Percentiles rank a stretch among this genome's conserved stretches.
Conservation (phyloP, 169 alveolate genomes). For the Theileria sp. region DNA sequence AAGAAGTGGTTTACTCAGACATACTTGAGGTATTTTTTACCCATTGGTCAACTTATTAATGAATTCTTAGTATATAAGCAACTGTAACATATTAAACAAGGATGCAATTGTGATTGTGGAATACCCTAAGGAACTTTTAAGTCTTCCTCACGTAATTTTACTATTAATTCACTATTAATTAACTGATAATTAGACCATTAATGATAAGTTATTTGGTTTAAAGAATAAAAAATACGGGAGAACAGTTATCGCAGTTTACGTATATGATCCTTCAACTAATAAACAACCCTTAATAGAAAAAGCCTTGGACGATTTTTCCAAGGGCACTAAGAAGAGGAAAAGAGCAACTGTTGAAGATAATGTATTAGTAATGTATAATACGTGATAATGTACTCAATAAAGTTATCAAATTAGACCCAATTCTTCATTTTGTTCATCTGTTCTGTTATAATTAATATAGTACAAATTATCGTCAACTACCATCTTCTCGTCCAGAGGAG, state of each 20-base stretch:
- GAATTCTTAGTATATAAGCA: conserved; percentile 47
- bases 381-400: conserved; percentile 32
- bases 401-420: conserved; percentile 45
- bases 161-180: not conserved
- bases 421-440: conserved; percentile 54
- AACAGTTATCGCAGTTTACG: conserved; percentile 73
- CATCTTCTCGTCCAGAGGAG: not conserved
- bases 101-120: conserved; percentile 75
- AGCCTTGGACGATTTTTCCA: not conserved
- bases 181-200: conserved; percentile 51
- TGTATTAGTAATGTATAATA: not conserved
- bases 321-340: not conserved
- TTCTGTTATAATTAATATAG: conserved; percentile 30
- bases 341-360: not conserved
- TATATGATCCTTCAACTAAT: conserved; percentile 68
- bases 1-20: conserved; percentile 72
- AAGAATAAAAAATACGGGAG: conserved; percentile 80
- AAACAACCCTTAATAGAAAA: conserved; percentile 16
- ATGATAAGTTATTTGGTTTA: conserved; percentile 69
- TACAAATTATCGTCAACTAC: conserved; percentile 23
- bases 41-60: not conserved
- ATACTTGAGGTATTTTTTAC: conserved; percentile 59
- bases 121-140: conserved; percentile 73
- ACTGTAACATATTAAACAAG: conserved; percentile 65
- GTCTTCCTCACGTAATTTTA: conserved; percentile 68